Percentiles rank a stretch among this genome's conserved stretches.
phyloP scores from a whole-genome alignment of 805 yeast genomes.

The Candida pseudofarinosa region DNA sequence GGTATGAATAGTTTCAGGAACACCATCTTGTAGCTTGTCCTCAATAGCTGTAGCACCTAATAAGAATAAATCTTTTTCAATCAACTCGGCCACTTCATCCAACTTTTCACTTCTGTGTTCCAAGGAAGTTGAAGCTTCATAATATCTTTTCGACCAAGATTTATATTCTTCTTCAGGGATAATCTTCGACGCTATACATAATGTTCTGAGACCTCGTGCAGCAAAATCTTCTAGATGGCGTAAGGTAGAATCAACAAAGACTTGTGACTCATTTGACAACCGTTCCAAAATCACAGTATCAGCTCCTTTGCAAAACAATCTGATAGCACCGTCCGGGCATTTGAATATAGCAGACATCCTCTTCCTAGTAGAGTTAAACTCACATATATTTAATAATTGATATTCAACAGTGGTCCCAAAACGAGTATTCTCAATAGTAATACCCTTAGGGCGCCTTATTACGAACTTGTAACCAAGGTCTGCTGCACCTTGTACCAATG shows the following conservation, averaged over 20 bases:
- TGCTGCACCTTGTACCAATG: constrained; percentile 95
- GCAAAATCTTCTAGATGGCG: constrained; percentile 95
- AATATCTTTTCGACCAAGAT: constrained; percentile 62
- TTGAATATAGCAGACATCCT: constrained; percentile 95
- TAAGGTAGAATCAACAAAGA: constrained; percentile 78
- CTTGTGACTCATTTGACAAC: constrained; percentile 57
- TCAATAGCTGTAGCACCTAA: constrained; percentile 98
- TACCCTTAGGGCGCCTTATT: constrained; percentile 79
- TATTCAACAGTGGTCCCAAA: constrained; percentile 51
- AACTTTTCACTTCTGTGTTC: constrained; percentile 69
- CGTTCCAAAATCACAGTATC: constrained; percentile 94
- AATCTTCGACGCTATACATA: constrained; percentile 85
- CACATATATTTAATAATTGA: constrained; percentile 86
- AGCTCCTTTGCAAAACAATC: constrained; percentile 94
- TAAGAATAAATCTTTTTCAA: constrained; percentile 73
- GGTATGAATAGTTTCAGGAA: constrained; percentile 94
- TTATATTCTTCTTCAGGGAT: constrained; percentile 74
- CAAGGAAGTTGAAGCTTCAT: constrained; percentile 79
- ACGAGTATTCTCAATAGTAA: constrained; percentile 54
- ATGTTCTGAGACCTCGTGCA: constrained; percentile 88
- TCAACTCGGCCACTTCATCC: constrained; percentile 85
- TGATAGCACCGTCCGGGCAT: constrained; percentile 88
- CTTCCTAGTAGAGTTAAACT: constrained; percentile 94
- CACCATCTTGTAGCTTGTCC: constrained; percentile 96
- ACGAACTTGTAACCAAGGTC: constrained; percentile 78